phyloP scores from a whole-genome alignment of 192 early-diverging fungal genomes.

The Backusella psychrophila region DNA sequence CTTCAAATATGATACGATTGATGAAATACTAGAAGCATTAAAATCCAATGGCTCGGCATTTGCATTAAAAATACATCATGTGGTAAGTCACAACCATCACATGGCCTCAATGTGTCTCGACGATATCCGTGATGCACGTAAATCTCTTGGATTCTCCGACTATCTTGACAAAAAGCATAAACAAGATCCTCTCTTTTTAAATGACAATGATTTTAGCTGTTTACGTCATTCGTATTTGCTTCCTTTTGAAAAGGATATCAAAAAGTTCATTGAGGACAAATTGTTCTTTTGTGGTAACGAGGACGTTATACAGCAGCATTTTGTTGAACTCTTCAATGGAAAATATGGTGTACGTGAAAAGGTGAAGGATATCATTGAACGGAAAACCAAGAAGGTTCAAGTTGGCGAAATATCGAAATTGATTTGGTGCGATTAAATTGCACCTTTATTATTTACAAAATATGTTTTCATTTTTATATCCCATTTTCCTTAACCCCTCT shows the following conservation, averaged over 20 bases:
- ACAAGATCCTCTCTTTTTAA: not conserved
- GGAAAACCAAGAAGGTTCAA: slow-evolving; percentile 34
- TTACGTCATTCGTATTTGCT: not conserved
- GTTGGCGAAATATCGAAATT: not conserved
- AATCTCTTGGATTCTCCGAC: not conserved
- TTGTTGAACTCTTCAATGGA: slow-evolving; percentile 19
- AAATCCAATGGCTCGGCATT: slow-evolving; percentile 66
- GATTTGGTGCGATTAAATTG: not conserved
- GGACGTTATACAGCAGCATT: not conserved
- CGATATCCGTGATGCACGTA: not conserved
- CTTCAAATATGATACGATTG: slow-evolving; percentile 78
- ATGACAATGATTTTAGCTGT: not conserved
- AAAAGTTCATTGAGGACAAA: not conserved
- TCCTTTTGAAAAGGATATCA: not conserved
- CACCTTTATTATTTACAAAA: not conserved
- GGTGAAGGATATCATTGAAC: slow-evolving; percentile 54
- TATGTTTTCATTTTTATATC: not conserved
- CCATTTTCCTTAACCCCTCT: not conserved
- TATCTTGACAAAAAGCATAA: not conserved
- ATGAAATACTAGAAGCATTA: slow-evolving; percentile 79
- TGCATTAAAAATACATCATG: slow-evolving; percentile 61
- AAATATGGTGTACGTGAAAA: slow-evolving; percentile 70
- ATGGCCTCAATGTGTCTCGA: not conserved
- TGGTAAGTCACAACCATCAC: slow-evolving; percentile 26
- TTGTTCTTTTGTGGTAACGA: not conserved